Percentiles rank a stretch among this genome's conserved stretches.
These are phyloP conservation scores for Coprinopsis strossmayeri DNA, from an alignment of 768 basidiomycete genomes.

Conservation along the genomic window DNA sequence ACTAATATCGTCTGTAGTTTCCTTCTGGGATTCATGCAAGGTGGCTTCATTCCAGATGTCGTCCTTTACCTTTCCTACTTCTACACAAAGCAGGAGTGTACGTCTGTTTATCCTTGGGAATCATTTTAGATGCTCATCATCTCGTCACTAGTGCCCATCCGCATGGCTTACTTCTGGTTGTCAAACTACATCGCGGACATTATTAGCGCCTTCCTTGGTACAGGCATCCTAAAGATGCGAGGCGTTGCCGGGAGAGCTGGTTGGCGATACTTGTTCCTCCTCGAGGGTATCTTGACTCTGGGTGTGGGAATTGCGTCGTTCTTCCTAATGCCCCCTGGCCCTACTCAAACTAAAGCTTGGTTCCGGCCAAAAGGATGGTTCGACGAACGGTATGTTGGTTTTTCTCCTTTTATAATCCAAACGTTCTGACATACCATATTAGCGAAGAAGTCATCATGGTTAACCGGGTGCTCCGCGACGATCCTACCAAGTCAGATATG, in stretches of 20 bases:
- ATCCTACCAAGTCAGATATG: conserved; percentile 63
- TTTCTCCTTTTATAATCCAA: not conserved
- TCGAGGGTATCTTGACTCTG: conserved; percentile 47
- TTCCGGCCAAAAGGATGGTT: conserved; percentile 63
- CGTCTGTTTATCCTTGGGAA: conserved; percentile 14
- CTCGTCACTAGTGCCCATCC: conserved; percentile 45
- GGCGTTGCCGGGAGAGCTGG: conserved; percentile 48
- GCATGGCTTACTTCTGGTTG: conserved; percentile 68
- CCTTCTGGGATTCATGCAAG: conserved; percentile 54
- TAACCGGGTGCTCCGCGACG: conserved; percentile 56
- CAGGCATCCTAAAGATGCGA: conserved; percentile 50
- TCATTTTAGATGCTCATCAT: not conserved
- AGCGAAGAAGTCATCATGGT: conserved; percentile 63
- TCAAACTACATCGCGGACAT: conserved; percentile 51
- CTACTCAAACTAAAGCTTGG: conserved; percentile 58
- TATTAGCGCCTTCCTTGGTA: conserved; percentile 56
- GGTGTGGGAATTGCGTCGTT: conserved; percentile 45
- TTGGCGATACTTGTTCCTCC: conserved; percentile 54
- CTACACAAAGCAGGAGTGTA: conserved; percentile 52
- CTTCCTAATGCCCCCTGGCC: conserved; percentile 55
- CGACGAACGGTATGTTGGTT: conserved; percentile 38
- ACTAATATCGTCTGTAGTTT: conserved; percentile 24
- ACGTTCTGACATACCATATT: not conserved
- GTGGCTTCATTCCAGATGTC: conserved; percentile 59
- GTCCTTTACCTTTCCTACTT: conserved; percentile 63